A percentile compares a stretch with the other conserved stretches of the same genome.
Conservation (phyloP, 305 asterid genomes). For the Fraxinus ornus region DNA sequence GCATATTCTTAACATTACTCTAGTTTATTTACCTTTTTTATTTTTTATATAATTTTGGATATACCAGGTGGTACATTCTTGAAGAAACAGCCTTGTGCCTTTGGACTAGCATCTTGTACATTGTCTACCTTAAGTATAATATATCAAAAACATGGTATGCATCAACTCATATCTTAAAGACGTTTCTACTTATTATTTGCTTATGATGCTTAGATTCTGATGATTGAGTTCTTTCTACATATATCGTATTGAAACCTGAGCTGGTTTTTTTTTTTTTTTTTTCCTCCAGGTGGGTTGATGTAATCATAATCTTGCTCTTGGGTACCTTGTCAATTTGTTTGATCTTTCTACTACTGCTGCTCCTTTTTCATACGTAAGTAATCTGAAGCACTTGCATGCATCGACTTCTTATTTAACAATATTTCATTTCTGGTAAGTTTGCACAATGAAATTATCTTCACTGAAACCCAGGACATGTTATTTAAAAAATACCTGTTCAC, state of each 20-base stretch:
- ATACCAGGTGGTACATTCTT: constrained; percentile 83
- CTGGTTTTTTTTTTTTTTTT: constrained; percentile 5
- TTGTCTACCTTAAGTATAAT: constrained; percentile 62
- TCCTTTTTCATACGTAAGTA: constrained; percentile 77
- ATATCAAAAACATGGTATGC: constrained; percentile 80
- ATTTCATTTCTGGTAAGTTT: background rate
- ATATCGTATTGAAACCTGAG: constrained; percentile 16
- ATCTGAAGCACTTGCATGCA: background rate
- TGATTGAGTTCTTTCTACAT: constrained; percentile 18
- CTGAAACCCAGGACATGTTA: background rate
- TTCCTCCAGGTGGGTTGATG: constrained; percentile 71
- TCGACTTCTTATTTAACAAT: constrained; percentile 3
- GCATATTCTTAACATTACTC: constrained; percentile 11
- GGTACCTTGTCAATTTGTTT: constrained; percentile 56
- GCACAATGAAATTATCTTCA: background rate
- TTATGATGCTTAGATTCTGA: constrained; percentile 2
- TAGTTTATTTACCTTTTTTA: background rate
- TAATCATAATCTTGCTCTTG: constrained; percentile 63
- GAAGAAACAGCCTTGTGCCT: constrained; percentile 77
- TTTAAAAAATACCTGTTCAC: background rate
- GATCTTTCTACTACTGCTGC: constrained; percentile 73
- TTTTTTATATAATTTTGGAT: constrained; percentile 9
- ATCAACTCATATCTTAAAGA: constrained; percentile 16
- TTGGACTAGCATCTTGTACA: constrained; percentile 81
- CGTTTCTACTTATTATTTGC: background rate